A percentile compares a stretch with the other conserved stretches of the same genome.
Conservation (phyloP, 2,329 filamentous ascomycete species). For the Thielaviopsis ethacetica region DNA sequence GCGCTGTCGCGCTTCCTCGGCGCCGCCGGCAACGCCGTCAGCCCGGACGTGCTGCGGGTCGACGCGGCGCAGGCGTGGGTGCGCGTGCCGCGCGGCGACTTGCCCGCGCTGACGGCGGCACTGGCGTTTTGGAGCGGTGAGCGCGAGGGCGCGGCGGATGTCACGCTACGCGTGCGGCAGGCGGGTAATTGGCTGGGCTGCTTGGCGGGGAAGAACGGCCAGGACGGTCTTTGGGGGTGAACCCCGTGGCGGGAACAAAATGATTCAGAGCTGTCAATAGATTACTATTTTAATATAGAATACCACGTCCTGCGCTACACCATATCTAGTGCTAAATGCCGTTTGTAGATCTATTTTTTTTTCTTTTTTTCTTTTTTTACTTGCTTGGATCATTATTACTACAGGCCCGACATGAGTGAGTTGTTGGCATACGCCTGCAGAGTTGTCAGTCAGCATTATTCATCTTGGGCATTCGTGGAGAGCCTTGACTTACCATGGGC, state of each 20-base stretch:
- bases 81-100: constrained; percentile 44
- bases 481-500: constrained; percentile 51
- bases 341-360: neutral
- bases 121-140: constrained; percentile 47
- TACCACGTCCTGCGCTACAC: neutral
- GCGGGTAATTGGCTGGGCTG: constrained; percentile 49
- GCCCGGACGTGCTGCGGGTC: constrained; percentile 53
- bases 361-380: constrained; percentile 7
- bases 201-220: constrained; percentile 33
- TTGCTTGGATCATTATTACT: neutral
- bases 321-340: neutral
- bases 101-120: constrained; percentile 44
- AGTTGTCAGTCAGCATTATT: neutral
- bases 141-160: constrained; percentile 25
- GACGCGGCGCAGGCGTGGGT: constrained; percentile 43
- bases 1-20: constrained; percentile 57
- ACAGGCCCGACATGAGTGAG: constrained; percentile 48
- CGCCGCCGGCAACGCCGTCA: constrained; percentile 46
- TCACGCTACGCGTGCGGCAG: constrained; percentile 36
- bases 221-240: constrained; percentile 28
- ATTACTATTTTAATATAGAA: neutral
- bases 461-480: neutral
- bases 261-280: neutral
- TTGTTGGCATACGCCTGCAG: constrained; percentile 65
- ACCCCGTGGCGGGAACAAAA: no score